Conservation (phyloP, 176 grass and related monocot genomes). For the Carex myosuroides region DNA sequence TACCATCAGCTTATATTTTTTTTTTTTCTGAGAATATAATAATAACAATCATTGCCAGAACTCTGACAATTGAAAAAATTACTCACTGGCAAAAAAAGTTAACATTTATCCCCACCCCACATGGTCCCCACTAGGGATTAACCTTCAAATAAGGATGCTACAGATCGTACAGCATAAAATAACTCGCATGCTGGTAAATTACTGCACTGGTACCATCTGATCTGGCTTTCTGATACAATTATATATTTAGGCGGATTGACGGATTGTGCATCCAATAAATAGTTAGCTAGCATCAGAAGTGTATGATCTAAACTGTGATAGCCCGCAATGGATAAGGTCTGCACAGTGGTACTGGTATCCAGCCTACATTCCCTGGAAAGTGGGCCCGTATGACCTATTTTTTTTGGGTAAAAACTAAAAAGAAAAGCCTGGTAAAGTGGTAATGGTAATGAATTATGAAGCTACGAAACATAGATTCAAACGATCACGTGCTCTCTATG, state of each 20-base stretch:
- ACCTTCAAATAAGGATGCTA: neutral
- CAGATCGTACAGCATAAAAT: constrained; percentile 11
- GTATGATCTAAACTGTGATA: neutral
- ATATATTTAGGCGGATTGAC: neutral
- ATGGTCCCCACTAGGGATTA: neutral
- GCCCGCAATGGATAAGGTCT: neutral
- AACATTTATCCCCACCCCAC: constrained; percentile 17
- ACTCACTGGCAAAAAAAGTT: constrained; percentile 1
- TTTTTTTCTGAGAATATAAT: neutral
- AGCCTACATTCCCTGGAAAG: constrained; percentile 1
- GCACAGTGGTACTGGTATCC: constrained; percentile 1
- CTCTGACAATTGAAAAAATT: constrained; percentile 7
- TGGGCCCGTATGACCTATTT: neutral
- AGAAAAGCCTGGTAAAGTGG: neutral
- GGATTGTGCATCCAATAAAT: neutral
- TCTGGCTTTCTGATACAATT: neutral
- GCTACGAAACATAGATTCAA: constrained; percentile 10
- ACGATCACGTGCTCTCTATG: constrained; percentile 22
- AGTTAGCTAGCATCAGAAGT: neutral
- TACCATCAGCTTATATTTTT: neutral
- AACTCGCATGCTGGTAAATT: neutral
- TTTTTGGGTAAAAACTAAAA: neutral
- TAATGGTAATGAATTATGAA: neutral
- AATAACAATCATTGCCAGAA: constrained; percentile 8
- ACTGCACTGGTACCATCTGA: neutral